phyloP scores from a whole-genome alignment of 2,329 filamentous ascomycete genomes.

The Pseudocercospora musae region DNA sequence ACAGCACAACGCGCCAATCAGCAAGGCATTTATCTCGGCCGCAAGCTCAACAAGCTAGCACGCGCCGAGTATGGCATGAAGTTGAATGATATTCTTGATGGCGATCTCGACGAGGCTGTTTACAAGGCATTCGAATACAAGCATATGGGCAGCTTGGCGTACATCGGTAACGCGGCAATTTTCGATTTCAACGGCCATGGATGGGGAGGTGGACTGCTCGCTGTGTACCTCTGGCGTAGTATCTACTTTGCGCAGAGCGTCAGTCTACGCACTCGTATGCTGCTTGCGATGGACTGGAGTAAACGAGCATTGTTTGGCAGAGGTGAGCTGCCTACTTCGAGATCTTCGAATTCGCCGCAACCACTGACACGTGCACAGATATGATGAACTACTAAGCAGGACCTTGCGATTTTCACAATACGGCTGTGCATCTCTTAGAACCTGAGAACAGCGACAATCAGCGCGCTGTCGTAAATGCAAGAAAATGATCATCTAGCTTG shows the following conservation, averaged over 20 bases:
- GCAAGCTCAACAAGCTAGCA: constrained; percentile 90
- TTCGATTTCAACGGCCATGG: constrained; percentile 82
- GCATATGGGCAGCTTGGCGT: constrained; percentile 87
- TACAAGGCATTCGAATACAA: constrained; percentile 94
- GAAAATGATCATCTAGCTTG: background rate
- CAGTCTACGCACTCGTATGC: constrained; percentile 78
- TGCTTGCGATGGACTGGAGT: constrained; percentile 98
- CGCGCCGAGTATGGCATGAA: constrained; percentile 69
- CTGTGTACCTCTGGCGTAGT: constrained; percentile 92
- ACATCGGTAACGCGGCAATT: constrained; percentile 92
- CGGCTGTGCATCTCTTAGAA: constrained; percentile 4
- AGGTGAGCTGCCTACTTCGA: constrained; percentile 58
- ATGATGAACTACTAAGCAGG: constrained; percentile 35
- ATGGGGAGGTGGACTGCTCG: constrained; percentile 78
- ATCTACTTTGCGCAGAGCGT: constrained; percentile 98
- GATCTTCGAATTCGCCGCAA: background rate
- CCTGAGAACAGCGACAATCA: background rate
- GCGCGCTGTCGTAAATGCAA: background rate
- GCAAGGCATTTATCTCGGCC: constrained; percentile 86
- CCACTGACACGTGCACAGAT: constrained; percentile 26
- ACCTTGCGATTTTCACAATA: background rate
- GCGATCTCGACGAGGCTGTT: constrained; percentile 84
- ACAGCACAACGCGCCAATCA: constrained; percentile 96
- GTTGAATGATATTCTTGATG: constrained; percentile 79
- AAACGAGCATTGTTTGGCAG: constrained; percentile 93